Evolutionary conservation across 768 basidiomycete species (phyloP).

Genomic region (Tricholoma flavovirens): DNA sequence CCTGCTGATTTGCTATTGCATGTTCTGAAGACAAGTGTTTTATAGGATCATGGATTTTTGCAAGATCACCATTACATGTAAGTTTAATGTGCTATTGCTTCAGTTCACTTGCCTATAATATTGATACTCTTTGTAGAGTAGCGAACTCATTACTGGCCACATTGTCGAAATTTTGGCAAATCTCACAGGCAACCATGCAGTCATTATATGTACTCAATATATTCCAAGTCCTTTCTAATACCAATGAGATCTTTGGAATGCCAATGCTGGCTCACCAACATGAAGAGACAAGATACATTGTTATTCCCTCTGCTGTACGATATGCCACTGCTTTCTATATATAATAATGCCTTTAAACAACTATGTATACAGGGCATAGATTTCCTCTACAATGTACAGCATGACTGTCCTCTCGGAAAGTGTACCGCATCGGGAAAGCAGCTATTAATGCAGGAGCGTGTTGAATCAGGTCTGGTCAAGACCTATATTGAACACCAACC

Average conservation of each 20-base stretch:
- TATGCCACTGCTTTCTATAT: no score
- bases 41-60: slow-evolving; percentile 21
- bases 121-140: neutral
- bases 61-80: slow-evolving; percentile 13
- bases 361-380: slow-evolving; percentile 12
- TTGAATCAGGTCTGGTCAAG: neutral
- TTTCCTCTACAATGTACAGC: no score
- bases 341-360: no score
- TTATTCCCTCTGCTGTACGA: slow-evolving; percentile 13
- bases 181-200: neutral
- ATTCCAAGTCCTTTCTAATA: slow-evolving; percentile 11
- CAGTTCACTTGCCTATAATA: neutral
- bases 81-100: neutral
- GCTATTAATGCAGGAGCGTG: slow-evolving; percentile 11
- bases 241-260: slow-evolving; percentile 17
- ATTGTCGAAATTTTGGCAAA: no score
- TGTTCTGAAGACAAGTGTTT: slow-evolving; percentile 17
- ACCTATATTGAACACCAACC: neutral
- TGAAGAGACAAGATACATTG: slow-evolving; percentile 3
- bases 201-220: slow-evolving; percentile 14
- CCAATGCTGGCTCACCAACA: no score
- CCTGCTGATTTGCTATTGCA: slow-evolving; percentile 12
- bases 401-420: slow-evolving; percentile 14
- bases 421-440: slow-evolving; percentile 13
- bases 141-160: slow-evolving; percentile 10